Base-by-base conservation (phyloP, 1,284 basidiomycete genomes). In the Cutaneotrichosporon cutaneum region DNA sequence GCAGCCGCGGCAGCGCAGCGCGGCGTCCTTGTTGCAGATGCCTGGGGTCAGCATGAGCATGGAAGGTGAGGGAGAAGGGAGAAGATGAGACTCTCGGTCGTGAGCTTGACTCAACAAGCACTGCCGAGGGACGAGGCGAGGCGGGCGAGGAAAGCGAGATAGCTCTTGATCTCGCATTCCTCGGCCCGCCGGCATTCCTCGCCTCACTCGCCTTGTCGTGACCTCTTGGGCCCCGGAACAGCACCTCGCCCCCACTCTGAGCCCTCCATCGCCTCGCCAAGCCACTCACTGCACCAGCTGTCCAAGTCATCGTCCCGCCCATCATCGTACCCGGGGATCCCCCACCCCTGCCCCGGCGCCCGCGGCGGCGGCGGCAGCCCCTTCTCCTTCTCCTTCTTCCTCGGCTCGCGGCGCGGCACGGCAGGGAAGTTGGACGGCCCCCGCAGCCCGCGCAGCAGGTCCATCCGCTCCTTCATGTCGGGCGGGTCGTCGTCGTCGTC, bases 21-120 rank as follows among this genome's bases (percentile, higher is more conserved):
- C 68, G 7, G 77, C 77, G 62, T 78, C 76, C 50, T 66, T 66
- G 55, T 73, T 77, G 60, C 77, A 78, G 58, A 78, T 78, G 56
- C 73, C 77, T 78, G 59, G 33, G 26, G 44, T 65, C 50, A 66
- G 59, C 27, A 9, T 11, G 24, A 18, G 16, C 36, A n/a, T n/a
- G n/a, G n/a, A n/a, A n/a, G n/a, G n/a, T n/a, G n/a, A n/a, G n/a
- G 42, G 24, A 18, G 24, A n/a, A 14, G 10, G 7, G n/a, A 9
- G 13, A n/a, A 35, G 21, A 53, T 30, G 51, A 30, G 22, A 30
- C 30, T 30, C 30, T 30, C 30, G 9, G 30, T n/a, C n/a, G n/a
- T n/a, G n/a, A n/a, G n/a, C n/a, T n/a, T n/a, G n/a, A n/a, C n/a
- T n/a, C n/a, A n/a, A n/a, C n/a, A n/a, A n/a, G n/a, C n/a, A n/a